Evolutionary conservation across 208 protist genomes (phyloP).

Genomic region (Blastocrithidia nonstop): DNA sequence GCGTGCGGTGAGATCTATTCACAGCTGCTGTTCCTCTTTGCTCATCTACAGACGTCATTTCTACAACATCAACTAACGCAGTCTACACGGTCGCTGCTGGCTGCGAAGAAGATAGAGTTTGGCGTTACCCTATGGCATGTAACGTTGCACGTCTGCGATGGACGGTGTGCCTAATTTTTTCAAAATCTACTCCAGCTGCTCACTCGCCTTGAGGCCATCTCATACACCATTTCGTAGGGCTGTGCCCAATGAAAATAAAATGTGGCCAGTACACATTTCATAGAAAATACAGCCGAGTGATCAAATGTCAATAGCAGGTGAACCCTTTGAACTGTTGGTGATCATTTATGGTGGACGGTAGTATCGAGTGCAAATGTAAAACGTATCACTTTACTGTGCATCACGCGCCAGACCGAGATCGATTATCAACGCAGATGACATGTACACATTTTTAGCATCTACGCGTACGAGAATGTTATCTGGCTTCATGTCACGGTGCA

Average conservation of each 20-base stretch:
- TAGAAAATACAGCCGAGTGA: conserved; percentile 91
- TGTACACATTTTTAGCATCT: conserved; percentile 32
- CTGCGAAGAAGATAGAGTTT: conserved; percentile 65
- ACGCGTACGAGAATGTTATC: conserved; percentile 91
- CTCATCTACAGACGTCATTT: conserved; percentile 35
- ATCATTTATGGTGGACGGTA: conserved; percentile 93
- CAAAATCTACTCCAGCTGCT: conserved; percentile 70
- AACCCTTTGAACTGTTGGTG: conserved; percentile 54
- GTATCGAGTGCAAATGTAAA: conserved; percentile 91
- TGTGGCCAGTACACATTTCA: conserved; percentile 83
- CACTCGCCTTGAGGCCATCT: conserved; percentile 59
- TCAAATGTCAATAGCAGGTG: conserved; percentile 84
- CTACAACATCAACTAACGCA: conserved; percentile 24
- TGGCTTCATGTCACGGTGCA: conserved; percentile 96
- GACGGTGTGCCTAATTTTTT: conserved; percentile 60
- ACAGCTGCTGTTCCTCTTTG: conserved; percentile 25
- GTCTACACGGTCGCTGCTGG: conserved; percentile 23
- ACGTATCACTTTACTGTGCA: conserved; percentile 60
- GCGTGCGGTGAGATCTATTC: conserved; percentile 56
- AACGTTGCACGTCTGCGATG: conserved; percentile 40
- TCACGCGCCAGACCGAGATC: conserved; percentile 84
- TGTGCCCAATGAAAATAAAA: conserved; percentile 84
- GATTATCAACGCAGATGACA: conserved; percentile 56
- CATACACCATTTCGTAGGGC: conserved; percentile 50
- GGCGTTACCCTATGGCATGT: conserved; percentile 63